A percentile compares a stretch with the other conserved stretches of the same genome.
phyloP scores from a whole-genome alignment of 352 stramenopile genomes.

The Halophytophthora polymorphica region DNA sequence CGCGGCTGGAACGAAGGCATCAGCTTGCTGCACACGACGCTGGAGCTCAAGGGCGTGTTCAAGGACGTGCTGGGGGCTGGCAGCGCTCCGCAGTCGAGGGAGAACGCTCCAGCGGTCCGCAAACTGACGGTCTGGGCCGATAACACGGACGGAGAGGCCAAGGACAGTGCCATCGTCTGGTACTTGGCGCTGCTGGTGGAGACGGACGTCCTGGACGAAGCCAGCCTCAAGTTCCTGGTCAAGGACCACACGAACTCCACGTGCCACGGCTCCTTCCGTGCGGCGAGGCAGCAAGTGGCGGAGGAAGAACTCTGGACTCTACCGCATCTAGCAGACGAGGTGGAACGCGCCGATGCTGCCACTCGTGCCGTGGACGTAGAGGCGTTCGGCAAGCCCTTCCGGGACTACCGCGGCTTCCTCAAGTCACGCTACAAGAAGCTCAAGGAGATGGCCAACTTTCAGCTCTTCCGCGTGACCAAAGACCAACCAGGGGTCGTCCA shows the following conservation, averaged over 20 bases:
- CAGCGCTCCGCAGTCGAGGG: not conserved
- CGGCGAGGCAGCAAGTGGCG: not conserved
- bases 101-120: not conserved
- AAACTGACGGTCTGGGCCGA: slow-evolving; percentile 11
- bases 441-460: not conserved
- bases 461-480: not conserved
- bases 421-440: not conserved
- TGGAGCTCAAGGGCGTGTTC: slow-evolving; percentile 1
- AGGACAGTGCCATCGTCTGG: slow-evolving; percentile 14
- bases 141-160: slow-evolving; percentile 15
- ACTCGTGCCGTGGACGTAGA: not conserved
- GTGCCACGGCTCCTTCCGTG: slow-evolving; percentile 4
- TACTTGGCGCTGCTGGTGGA: slow-evolving; percentile 7
- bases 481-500: not conserved
- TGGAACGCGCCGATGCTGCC: not conserved
- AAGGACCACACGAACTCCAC: slow-evolving; percentile 13
- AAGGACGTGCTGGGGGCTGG: not conserved
- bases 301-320: not conserved
- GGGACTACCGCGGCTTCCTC: not conserved
- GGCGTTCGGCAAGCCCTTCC: not conserved
- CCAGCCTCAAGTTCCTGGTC: slow-evolving; percentile 12
- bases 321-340: not conserved
- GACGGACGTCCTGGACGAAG: not conserved
- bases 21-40: slow-evolving; percentile 8
- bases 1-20: slow-evolving; percentile 9